Evolutionary conservation across 495 filamentous ascomycete species (phyloP).

Genomic region (Cairneyella variabilis): DNA sequence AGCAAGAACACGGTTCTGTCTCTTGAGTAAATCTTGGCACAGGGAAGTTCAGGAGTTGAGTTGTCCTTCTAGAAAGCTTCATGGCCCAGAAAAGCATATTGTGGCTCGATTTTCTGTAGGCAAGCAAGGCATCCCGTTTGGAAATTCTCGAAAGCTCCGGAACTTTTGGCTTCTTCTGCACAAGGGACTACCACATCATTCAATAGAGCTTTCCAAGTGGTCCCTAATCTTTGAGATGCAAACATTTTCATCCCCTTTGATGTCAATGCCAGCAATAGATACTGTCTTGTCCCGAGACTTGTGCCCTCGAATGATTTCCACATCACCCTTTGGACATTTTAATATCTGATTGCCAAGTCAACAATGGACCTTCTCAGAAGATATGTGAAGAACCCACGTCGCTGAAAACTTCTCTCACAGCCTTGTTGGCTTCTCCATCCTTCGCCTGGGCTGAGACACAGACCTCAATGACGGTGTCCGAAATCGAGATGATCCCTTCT

Average conservation of each 20-base stretch:
- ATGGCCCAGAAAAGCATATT: too few species aligned
- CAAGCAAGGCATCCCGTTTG: too few species aligned
- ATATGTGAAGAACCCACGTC: constrained; percentile 40
- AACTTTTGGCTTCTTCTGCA: too few species aligned
- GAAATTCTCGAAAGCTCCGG: too few species aligned
- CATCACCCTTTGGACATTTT: constrained; percentile 57
- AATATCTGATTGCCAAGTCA: constrained; percentile 38
- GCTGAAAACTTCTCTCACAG: constrained; percentile 60
- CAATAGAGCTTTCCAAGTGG: constrained; percentile 10
- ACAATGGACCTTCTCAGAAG: background rate
- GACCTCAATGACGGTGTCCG: constrained; percentile 52
- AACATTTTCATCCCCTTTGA: constrained; percentile 14
- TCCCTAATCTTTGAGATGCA: constrained; percentile 11
- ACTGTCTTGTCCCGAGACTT: constrained; percentile 62
- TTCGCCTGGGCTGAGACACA: constrained; percentile 59
- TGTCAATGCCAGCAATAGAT: constrained; percentile 26
- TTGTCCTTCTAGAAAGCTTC: too few species aligned
- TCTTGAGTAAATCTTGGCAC: too few species aligned
- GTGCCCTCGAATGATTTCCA: constrained; percentile 58
- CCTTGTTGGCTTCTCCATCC: constrained; percentile 64
- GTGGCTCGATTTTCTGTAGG: too few species aligned
- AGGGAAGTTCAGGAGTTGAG: too few species aligned
- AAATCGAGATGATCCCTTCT: constrained; percentile 52
- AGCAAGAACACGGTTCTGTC: too few species aligned
- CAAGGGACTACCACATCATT: background rate